phyloP scores from a whole-genome alignment of 805 yeast species.

The Saccharomycopsis sp. region DNA sequence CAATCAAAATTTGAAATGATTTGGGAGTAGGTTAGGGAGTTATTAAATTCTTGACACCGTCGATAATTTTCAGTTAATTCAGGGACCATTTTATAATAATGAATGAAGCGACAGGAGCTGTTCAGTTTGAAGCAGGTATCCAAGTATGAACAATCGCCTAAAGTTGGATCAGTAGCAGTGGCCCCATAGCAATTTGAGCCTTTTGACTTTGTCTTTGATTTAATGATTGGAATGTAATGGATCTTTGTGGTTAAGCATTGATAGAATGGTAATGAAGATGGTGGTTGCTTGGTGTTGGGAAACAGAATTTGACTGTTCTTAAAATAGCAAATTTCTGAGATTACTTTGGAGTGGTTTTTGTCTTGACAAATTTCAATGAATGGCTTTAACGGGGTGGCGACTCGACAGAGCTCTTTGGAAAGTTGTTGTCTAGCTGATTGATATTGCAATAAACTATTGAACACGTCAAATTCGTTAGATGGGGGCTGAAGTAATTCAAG shows the following conservation, averaged over 20 bases:
- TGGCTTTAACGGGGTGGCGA: constrained; percentile 34
- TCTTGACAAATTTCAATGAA: constrained; percentile 47
- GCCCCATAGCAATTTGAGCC: constrained; percentile 11
- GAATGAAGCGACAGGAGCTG: constrained; percentile 71
- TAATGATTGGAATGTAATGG: constrained; percentile 50
- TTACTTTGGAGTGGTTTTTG: constrained; percentile 11
- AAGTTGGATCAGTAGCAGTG: constrained; percentile 53
- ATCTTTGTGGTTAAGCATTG: constrained; percentile 33
- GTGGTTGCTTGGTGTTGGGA: constrained; percentile 1
- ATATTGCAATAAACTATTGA: not conserved
- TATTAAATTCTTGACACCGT: constrained; percentile 22
- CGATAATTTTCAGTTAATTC: constrained; percentile 9
- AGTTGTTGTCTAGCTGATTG: not conserved
- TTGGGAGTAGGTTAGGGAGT: not conserved
- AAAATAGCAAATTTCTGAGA: constrained; percentile 13
- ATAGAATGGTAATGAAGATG: constrained; percentile 15
- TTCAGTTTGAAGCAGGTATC: constrained; percentile 85
- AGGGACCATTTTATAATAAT: constrained; percentile 54
- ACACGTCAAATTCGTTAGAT: too few relatives aligned
- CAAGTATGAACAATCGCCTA: constrained; percentile 90
- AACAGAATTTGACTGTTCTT: constrained; percentile 1
- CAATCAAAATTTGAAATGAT: constrained; percentile 37
- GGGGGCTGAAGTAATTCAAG: too few relatives aligned
- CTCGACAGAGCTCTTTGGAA: constrained; percentile 31
- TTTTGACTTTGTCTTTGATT: constrained; percentile 23